Evolutionary conservation across 305 asterid species (phyloP).

Genomic region (Stenogyne calaminthoides): DNA sequence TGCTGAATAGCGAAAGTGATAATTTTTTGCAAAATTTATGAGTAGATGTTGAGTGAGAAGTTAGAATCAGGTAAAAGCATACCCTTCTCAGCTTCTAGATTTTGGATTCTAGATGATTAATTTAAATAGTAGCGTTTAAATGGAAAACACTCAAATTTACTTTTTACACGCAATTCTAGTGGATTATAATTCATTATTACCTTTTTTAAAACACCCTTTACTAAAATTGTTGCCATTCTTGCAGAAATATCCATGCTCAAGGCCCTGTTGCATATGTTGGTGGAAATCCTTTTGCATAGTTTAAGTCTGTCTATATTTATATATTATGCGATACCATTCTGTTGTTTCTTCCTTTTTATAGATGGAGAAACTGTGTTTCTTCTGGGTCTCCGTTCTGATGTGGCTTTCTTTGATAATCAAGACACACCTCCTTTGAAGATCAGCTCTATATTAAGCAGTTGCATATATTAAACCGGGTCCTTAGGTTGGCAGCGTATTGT

Average conservation of each 20-base stretch:
- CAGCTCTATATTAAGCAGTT: background rate
- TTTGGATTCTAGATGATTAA: too few relatives aligned
- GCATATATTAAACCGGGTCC: background rate
- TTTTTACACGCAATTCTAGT: too few relatives aligned
- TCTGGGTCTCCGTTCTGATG: background rate
- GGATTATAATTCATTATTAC: too few relatives aligned
- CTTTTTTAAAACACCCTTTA: too few relatives aligned
- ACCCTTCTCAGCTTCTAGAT: too few relatives aligned
- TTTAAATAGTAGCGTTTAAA: too few relatives aligned
- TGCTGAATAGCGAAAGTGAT: too few relatives aligned
- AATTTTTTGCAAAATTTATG: too few relatives aligned
- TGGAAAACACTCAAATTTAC: too few relatives aligned
- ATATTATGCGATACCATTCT: background rate
- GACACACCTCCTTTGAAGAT: background rate
- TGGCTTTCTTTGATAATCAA: conserved; percentile 14
- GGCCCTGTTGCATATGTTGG: conserved; percentile 73
- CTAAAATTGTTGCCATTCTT: conserved; percentile 30
- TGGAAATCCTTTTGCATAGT: conserved; percentile 82
- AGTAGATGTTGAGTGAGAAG: too few relatives aligned
- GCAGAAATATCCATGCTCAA: conserved; percentile 66
- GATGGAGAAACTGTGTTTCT: conserved; percentile 3
- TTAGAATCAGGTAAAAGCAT: too few relatives aligned
- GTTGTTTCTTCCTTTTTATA: background rate
- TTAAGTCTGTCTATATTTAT: background rate
- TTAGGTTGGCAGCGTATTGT: background rate